Base-by-base conservation (phyloP, 1,284 basidiomycete species). In the Neolentinus lepideus region DNA sequence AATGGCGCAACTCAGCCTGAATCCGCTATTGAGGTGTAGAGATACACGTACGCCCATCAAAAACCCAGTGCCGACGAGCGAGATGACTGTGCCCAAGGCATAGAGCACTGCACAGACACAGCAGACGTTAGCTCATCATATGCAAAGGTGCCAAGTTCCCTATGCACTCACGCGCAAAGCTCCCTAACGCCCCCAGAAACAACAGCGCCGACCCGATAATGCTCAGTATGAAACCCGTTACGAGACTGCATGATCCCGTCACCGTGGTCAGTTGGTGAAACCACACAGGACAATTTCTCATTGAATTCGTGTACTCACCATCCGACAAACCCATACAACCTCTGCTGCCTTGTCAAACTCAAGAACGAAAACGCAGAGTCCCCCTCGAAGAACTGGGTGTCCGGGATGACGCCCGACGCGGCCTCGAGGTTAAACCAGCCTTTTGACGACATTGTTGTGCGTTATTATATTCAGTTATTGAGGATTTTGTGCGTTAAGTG, bases 61-160 rank as follows among this genome's bases (percentile, higher is more conserved):
- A 75, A 95, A 96, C 1, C 93, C 94, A 0, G 93, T 95, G 25
- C 93, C 94, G 57, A 90, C 70, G 53, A 98, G 80, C 10, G 89
- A 88, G 56, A 96, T 71, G 58, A 97, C 70, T 53, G 91, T 89
- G 29, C 94, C 95, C 45, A 96, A 60, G 27, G 79, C 83, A 74
- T 94, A 98, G 45, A 98, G 76, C 12, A 90, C 88, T 92, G 67
- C 19, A 24, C 12, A 16, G 45, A 36, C 12, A 36, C 11, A 24
- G 35, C 21, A 56, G 33, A 27, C 9, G 9, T 25, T 21, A 6
- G 19, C n/a, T 6, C 6, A 43, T 43, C 16, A 43, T n/a, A 4
- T 16, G 16, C 38, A 21, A 8, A 48, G 22, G 35, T 53, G 33
- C 46, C 19, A 26, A 24, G n/a, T 10, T 21, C 45, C 11, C 45